phyloP scores from a whole-genome alignment of 345 rosid species.

The Brassica cretica region DNA sequence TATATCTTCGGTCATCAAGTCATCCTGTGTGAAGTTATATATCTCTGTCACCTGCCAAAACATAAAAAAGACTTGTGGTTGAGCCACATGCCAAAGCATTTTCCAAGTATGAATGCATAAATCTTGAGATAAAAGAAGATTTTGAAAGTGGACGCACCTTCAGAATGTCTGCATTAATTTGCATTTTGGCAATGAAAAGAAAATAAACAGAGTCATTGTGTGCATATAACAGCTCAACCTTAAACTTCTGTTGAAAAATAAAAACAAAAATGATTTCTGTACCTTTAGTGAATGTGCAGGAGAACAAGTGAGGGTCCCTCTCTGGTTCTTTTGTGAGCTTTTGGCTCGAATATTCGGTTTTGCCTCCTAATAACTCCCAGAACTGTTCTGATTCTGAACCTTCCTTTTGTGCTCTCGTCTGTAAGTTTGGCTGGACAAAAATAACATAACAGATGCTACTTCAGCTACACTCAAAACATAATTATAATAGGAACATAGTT shows the following conservation, averaged over 20 bases:
- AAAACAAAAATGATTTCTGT: not conserved
- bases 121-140: not conserved
- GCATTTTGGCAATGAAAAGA: constrained; percentile 18
- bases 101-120: not conserved
- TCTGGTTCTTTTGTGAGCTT: constrained; percentile 72
- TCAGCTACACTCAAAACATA: not conserved
- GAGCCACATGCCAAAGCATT: constrained; percentile 22
- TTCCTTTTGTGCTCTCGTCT: constrained; percentile 87
- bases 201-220: constrained; percentile 25
- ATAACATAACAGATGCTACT: constrained; percentile 1
- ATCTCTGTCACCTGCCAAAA: constrained; percentile 79
- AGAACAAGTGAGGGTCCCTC: constrained; percentile 88
- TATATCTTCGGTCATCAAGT: constrained; percentile 97
- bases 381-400: constrained; percentile 92
- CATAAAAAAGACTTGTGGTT: not conserved
- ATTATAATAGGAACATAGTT: not conserved
- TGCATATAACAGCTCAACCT: constrained; percentile 20
- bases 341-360: constrained; percentile 75
- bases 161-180: constrained; percentile 57
- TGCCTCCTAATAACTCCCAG: constrained; percentile 91
- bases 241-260: not conserved
- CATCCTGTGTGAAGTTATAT: constrained; percentile 88
- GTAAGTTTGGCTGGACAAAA: constrained; percentile 78
- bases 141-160: constrained; percentile 57
- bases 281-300: constrained; percentile 81